A percentile compares a stretch with the other conserved stretches of the same genome.
phyloP scores from a whole-genome alignment of 768 basidiomycete genomes.

The Serendipita sp. region DNA sequence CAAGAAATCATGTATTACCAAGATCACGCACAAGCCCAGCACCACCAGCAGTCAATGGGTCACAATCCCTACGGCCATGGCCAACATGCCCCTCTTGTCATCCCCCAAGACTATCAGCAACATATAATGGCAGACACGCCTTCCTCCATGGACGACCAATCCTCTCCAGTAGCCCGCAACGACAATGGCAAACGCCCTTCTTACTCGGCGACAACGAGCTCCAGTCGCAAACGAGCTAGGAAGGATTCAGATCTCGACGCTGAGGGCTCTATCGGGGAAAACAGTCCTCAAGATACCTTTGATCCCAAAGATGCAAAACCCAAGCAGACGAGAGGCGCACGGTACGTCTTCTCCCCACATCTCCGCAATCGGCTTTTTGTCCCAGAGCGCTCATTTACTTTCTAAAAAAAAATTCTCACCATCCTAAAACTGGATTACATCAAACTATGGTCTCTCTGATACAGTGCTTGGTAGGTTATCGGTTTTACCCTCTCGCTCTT shows the following conservation, averaged over 20 bases:
- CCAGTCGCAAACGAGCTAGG: constrained; percentile 33
- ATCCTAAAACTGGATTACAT: no score
- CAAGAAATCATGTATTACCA: constrained; percentile 5
- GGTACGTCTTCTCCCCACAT: constrained; percentile 29
- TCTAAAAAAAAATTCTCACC: constrained; percentile 51
- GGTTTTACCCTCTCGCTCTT: no score
- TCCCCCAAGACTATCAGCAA: neutral
- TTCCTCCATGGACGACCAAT: constrained; percentile 1
- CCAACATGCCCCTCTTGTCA: neutral
- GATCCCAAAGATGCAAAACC: constrained; percentile 51
- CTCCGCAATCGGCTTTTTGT: neutral
- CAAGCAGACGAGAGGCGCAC: constrained; percentile 76
- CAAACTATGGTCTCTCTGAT: no score
- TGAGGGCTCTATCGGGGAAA: constrained; percentile 18
- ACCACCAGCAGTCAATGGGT: neutral
- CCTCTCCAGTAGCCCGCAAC: constrained; percentile 16
- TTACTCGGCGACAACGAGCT: constrained; percentile 28
- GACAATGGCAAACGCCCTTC: constrained; percentile 53
- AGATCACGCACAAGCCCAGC: neutral
- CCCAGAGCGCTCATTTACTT: constrained; percentile 11
- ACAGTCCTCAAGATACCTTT: constrained; percentile 18
- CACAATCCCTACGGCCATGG: neutral
- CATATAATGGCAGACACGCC: neutral
- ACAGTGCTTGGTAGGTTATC: no score
- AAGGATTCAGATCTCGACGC: constrained; percentile 48